Percentiles rank a stretch among this genome's conserved stretches.
phyloP scores from a whole-genome alignment of 345 rosid genomes.

The Citrus inodora region DNA sequence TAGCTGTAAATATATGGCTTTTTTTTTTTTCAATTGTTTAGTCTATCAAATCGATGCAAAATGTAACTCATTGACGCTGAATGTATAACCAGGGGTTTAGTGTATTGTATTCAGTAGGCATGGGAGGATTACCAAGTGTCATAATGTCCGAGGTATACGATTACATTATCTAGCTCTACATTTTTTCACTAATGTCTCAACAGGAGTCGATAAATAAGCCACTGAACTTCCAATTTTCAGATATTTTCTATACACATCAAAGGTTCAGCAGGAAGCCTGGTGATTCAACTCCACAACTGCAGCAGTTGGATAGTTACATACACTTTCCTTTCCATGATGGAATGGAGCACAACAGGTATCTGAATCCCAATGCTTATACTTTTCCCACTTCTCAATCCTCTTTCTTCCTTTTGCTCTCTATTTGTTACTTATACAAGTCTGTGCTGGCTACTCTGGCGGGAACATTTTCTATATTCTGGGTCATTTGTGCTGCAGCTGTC shows the following conservation, averaged over 20 bases:
- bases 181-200: not conserved
- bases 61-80: not conserved
- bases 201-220: not conserved
- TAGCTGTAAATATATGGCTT: too few relatives aligned
- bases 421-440: not conserved
- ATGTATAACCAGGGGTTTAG: slow-evolving; percentile 7
- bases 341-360: slow-evolving; percentile 50
- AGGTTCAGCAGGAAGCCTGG: not conserved
- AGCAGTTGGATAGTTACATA: slow-evolving; percentile 38
- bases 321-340: slow-evolving; percentile 46
- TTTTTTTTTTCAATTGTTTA: too few relatives aligned
- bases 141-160: not conserved
- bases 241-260: not conserved
- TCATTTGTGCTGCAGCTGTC: slow-evolving; percentile 11
- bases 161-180: not conserved
- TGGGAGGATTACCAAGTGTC: slow-evolving; percentile 18
- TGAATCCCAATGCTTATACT: not conserved
- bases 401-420: not conserved
- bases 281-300: not conserved
- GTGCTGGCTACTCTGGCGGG: slow-evolving; percentile 24
- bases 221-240: slow-evolving; percentile 6
- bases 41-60: too few relatives aligned
- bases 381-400: not conserved
- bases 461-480: slow-evolving; percentile 47
- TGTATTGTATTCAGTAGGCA: slow-evolving; percentile 11